Percentiles rank a stretch among this genome's conserved stretches.
phyloP scores from a whole-genome alignment of 2,329 filamentous ascomycete species.

The Fusarium gaditjirri region DNA sequence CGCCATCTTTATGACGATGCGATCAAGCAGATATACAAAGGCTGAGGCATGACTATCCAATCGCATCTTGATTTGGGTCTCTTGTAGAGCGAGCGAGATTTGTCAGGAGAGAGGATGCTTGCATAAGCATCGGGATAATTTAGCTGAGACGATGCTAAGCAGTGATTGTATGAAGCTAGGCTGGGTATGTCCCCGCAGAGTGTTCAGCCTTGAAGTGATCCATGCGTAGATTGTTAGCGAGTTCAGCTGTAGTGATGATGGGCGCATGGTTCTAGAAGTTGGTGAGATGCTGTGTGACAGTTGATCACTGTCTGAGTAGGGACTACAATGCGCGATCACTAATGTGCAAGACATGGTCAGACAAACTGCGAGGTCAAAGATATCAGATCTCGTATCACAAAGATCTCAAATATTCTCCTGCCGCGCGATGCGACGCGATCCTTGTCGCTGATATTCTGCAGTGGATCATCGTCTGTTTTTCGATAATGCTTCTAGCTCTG shows the following conservation, averaged over 20 bases:
- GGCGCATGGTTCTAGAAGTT: not conserved
- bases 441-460: not conserved
- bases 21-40: slow-evolving; percentile 26
- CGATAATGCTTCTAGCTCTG: not conserved
- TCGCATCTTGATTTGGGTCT: not conserved
- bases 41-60: not conserved
- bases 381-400: not conserved
- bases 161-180: not conserved
- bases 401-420: not conserved
- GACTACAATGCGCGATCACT: not conserved
- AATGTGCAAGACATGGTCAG: not conserved
- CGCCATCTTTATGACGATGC: slow-evolving; percentile 8
- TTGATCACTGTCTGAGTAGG: not conserved
- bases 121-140: not conserved
- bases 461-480: not conserved
- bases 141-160: slow-evolving; percentile 19
- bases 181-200: not conserved
- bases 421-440: not conserved
- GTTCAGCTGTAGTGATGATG: not conserved
- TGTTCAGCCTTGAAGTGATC: slow-evolving; percentile 16
- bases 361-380: not conserved
- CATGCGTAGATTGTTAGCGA: not conserved
- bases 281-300: not conserved
- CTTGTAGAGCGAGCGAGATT: slow-evolving; percentile 1
- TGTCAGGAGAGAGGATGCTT: not conserved